These are phyloP conservation scores for Exutisphaerella laricina DNA, from an alignment of 2,329 filamentous ascomycete genomes.

Conservation along the genomic window DNA sequence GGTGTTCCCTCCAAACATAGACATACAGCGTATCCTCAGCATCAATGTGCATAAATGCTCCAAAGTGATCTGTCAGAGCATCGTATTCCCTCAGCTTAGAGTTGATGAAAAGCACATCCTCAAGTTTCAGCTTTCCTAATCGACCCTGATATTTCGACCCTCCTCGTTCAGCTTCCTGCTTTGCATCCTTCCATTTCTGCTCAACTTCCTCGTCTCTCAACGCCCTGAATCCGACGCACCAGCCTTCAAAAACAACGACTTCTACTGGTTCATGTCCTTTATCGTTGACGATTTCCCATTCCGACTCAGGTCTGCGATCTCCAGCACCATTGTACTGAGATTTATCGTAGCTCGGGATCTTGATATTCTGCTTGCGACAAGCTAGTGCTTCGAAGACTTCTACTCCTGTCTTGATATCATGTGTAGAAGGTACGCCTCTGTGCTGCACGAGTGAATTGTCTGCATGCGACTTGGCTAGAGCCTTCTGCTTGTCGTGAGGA, in stretches of 20 bases:
- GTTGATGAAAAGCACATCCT: slow-evolving; percentile 56
- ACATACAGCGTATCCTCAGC: slow-evolving; percentile 69
- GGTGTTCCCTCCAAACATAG: slow-evolving; percentile 77
- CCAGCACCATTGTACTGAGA: slow-evolving; percentile 69
- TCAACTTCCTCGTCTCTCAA: slow-evolving; percentile 52
- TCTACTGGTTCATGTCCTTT: slow-evolving; percentile 45
- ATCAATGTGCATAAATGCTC: slow-evolving; percentile 64
- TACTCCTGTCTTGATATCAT: slow-evolving; percentile 64
- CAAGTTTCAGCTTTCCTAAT: slow-evolving; percentile 50
- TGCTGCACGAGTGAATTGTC: slow-evolving; percentile 72
- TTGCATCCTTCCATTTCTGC: slow-evolving; percentile 49
- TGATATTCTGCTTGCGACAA: slow-evolving; percentile 45
- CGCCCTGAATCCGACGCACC: slow-evolving; percentile 79
- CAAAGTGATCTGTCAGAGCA: slow-evolving; percentile 53
- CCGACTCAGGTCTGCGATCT: slow-evolving; percentile 59
- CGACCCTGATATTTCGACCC: slow-evolving; percentile 41
- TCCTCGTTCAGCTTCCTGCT: slow-evolving; percentile 43
- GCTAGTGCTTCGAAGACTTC: slow-evolving; percentile 58
- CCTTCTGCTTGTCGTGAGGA: slow-evolving; percentile 60
- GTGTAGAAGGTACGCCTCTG: slow-evolving; percentile 76
- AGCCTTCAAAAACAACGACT: slow-evolving; percentile 80
- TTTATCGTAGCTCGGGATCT: slow-evolving; percentile 78
- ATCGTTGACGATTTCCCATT: slow-evolving; percentile 57
- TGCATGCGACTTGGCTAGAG: slow-evolving; percentile 59
- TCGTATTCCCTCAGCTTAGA: slow-evolving; percentile 54